phyloP scores from a whole-genome alignment of 768 basidiomycete genomes.

The Mycena alexandri region DNA sequence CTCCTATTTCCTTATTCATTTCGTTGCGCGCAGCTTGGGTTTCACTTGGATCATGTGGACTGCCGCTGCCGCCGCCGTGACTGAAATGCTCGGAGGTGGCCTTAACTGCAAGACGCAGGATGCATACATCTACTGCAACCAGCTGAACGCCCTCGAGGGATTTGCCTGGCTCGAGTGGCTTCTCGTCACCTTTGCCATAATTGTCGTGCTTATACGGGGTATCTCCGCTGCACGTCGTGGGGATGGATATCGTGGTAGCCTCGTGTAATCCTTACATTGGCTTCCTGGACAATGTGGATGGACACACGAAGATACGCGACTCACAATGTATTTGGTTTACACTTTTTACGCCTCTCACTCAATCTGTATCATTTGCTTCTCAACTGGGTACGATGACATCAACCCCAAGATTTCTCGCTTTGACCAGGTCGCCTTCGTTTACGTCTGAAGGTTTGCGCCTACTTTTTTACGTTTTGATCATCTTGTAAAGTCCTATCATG shows the following conservation, averaged over 20 bases:
- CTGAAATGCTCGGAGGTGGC: conserved; percentile 75
- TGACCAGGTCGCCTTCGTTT: not conserved
- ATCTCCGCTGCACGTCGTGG: conserved; percentile 72
- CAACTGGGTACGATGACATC: too few relatives aligned
- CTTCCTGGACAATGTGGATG: not conserved
- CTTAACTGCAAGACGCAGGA: conserved; percentile 71
- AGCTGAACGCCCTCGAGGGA: conserved; percentile 80
- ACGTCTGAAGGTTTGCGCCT: too few relatives aligned
- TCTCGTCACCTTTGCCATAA: conserved; percentile 69
- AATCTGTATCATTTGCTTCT: not conserved
- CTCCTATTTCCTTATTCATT: conserved; percentile 10
- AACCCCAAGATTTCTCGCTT: conserved; percentile 16
- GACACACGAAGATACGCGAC: too few relatives aligned
- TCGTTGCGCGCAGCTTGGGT: conserved; percentile 58
- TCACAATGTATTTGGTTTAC: conserved; percentile 17
- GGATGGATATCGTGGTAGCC: conserved; percentile 72
- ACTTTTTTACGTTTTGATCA: too few relatives aligned
- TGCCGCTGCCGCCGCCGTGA: conserved; percentile 79
- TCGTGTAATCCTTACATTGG: conserved; percentile 48
- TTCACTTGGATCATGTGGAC: conserved; percentile 87
- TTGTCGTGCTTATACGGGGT: conserved; percentile 72
- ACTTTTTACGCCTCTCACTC: conserved; percentile 5
- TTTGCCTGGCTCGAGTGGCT: conserved; percentile 85
- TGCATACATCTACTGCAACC: conserved; percentile 75
- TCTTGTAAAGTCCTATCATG: too few relatives aligned